Conservation (phyloP, 495 filamentous ascomycete genomes). For the Talaromyces trachyspermus region DNA sequence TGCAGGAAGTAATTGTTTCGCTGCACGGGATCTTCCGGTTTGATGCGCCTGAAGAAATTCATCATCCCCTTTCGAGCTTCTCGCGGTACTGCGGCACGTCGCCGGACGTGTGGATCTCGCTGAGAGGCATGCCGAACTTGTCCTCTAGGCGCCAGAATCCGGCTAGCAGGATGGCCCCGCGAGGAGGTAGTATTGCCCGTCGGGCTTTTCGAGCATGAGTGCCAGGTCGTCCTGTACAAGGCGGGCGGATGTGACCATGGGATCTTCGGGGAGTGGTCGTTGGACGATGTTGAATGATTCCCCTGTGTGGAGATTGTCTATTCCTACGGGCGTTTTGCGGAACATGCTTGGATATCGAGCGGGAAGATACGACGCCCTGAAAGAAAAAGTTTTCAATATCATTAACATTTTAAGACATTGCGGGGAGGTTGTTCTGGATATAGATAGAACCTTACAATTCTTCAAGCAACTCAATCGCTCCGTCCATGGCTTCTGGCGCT, state of each 20-base stretch:
- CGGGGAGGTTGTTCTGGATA: no score
- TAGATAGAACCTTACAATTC: slow-evolving; percentile 50
- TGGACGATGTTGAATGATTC: slow-evolving; percentile 65
- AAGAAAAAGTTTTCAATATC: background rate
- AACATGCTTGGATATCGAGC: slow-evolving; percentile 72
- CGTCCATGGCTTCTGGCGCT: slow-evolving; percentile 66
- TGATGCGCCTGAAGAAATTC: slow-evolving; percentile 65
- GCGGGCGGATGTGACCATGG: slow-evolving; percentile 67
- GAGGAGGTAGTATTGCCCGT: slow-evolving; percentile 80
- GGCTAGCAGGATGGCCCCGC: slow-evolving; percentile 73
- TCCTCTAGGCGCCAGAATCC: slow-evolving; percentile 85
- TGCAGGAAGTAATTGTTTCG: slow-evolving; percentile 75
- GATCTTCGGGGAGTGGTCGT: slow-evolving; percentile 68
- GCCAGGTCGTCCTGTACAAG: slow-evolving; percentile 82
- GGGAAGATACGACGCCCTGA: slow-evolving; percentile 62
- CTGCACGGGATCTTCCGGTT: slow-evolving; percentile 56
- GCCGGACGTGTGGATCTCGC: slow-evolving; percentile 77
- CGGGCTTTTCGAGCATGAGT: slow-evolving; percentile 72
- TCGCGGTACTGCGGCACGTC: slow-evolving; percentile 70
- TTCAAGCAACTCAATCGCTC: slow-evolving; percentile 71
- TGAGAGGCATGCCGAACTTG: slow-evolving; percentile 77
- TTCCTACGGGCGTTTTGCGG: slow-evolving; percentile 52
- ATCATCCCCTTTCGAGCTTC: slow-evolving; percentile 76
- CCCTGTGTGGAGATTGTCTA: slow-evolving; percentile 64
- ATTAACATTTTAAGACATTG: background rate